Conservation (phyloP, 805 yeast genomes). For the Saccharomycopsis vini region DNA sequence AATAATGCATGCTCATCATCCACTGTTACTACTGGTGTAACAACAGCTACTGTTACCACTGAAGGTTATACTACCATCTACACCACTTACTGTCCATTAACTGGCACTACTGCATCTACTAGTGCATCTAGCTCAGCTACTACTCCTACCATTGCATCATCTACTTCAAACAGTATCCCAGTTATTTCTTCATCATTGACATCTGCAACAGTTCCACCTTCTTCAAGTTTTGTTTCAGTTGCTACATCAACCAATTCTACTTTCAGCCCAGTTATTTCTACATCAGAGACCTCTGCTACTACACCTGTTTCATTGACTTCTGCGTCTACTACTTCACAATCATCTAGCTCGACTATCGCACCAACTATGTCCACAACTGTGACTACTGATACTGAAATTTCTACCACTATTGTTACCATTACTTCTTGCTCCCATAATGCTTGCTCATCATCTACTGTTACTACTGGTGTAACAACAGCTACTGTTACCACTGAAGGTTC, state of each 20-base stretch:
- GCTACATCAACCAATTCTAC: too few relatives aligned
- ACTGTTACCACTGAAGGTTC: constrained; percentile 5
- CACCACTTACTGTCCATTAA: constrained; percentile 25
- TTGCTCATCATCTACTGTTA: constrained; percentile 18
- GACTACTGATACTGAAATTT: constrained; percentile 1
- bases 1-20: constrained; percentile 14
- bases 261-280: too few relatives aligned
- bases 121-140: too few relatives aligned
- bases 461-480: constrained; percentile 11
- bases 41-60: constrained; percentile 23
- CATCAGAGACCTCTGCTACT: too few relatives aligned
- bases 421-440: constrained; percentile 9
- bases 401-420: constrained; percentile 22
- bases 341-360: neutral
- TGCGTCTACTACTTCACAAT: too few relatives aligned
- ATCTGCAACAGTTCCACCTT: too few relatives aligned
- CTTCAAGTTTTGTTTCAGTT: too few relatives aligned
- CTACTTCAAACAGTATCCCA: too few relatives aligned
- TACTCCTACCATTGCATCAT: too few relatives aligned
- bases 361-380: constrained; percentile 6
- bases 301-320: too few relatives aligned
- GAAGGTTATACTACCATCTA: constrained; percentile 22
- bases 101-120: constrained; percentile 5
- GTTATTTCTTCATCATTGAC: too few relatives aligned
- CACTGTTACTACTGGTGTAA: constrained; percentile 24